Conservation (phyloP, 2,329 filamentous ascomycete species). For the Graphiopsis chlorocephala region DNA sequence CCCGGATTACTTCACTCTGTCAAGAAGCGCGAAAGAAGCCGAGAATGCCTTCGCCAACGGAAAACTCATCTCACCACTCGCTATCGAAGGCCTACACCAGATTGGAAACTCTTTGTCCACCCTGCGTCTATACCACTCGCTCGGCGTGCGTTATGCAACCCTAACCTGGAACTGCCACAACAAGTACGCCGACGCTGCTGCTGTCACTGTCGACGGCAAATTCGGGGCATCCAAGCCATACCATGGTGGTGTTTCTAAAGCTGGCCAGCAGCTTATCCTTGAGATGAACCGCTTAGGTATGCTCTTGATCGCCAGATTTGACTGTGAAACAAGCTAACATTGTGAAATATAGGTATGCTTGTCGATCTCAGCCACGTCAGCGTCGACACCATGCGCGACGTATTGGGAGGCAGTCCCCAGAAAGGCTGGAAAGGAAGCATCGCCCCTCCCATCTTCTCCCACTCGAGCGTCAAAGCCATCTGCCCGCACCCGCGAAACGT, state of each 20-base stretch:
- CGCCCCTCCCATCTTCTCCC: constrained; percentile 85
- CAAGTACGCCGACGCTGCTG: constrained; percentile 78
- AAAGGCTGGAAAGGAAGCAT: constrained; percentile 65
- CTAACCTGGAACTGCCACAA: constrained; percentile 95
- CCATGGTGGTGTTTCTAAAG: constrained; percentile 70
- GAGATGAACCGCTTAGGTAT: constrained; percentile 96
- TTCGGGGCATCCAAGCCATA: constrained; percentile 50
- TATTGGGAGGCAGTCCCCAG: constrained; percentile 56
- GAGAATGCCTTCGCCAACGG: constrained; percentile 49
- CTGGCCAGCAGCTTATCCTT: constrained; percentile 65
- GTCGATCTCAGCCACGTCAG: constrained; percentile 81
- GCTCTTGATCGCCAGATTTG: constrained; percentile 28
- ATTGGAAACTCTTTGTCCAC: constrained; percentile 81
- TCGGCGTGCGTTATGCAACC: constrained; percentile 85
- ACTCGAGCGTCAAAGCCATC: constrained; percentile 75
- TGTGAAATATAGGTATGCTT: constrained; percentile 70
- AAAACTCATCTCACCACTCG: constrained; percentile 70
- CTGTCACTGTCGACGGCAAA: constrained; percentile 52
- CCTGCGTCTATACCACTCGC: constrained; percentile 69
- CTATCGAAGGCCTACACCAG: constrained; percentile 86
- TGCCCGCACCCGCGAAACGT: constrained; percentile 91
- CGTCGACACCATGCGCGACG: constrained; percentile 80
- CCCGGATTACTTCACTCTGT: constrained; percentile 66
- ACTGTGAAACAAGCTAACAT: background rate
- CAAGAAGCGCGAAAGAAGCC: constrained; percentile 59